Evolutionary conservation across 257 asterid genomes (phyloP), one percentile per base, ranked within the genome.

Genomic region (Anisodus acutangulus): DNA sequence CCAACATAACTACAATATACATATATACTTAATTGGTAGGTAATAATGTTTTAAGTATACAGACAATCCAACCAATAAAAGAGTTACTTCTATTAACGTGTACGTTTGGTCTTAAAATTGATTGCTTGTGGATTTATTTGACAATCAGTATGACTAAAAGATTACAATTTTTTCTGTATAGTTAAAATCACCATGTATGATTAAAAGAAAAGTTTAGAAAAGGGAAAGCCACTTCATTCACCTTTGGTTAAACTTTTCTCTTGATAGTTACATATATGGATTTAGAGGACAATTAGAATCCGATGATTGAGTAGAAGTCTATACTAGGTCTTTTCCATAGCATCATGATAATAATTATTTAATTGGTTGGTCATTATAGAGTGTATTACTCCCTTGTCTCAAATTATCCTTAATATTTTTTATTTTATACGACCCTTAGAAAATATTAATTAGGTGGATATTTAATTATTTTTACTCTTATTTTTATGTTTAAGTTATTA

Each of bases 211-310:
- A 64, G 15, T 76, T 11, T 2, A 31, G 45, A 26, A 51, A 76
- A 51, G 63, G 45, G 13, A 51, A 76, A 76, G 81, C 26, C 22
- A 76, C 47, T 51, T 51, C 45, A 51, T 76, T 76, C 22, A 53
- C 22, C 63, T 51, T 51, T 51, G 60, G 26, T 15, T 76, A 12
- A 51, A 5, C 81, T 51, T 22, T 22, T 51, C 37, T 82, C 8
- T 12, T 78, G 55, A 49, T 64, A 43, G 66, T 47, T 10, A 19
- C 57, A 26, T 59, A 22, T 31, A 22, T 62, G 12, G 11, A 47
- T 83, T 83, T 74, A 64, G 76, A 60, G 76, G 63, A 49, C 31
- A 83, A n/a, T 39, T 35, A 79, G 64, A 31, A 47, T 58, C 78
- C 64, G 74, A 31, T 31, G 83, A 83, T 83, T 74, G 83, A 39